Conservation (phyloP, 1,284 basidiomycete genomes). For the Clitocybe nebularis region DNA sequence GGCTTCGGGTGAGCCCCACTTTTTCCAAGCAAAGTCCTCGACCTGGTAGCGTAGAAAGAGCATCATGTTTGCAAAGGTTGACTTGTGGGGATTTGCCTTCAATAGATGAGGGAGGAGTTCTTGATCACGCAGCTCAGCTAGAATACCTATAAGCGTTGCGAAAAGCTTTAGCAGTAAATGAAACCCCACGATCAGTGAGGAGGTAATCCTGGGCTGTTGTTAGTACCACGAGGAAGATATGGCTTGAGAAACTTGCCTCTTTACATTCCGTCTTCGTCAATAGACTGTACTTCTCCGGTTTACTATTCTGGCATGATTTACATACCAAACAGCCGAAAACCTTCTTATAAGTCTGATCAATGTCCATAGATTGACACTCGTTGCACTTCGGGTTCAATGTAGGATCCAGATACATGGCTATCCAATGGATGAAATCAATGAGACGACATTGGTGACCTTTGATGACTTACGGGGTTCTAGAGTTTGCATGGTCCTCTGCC, state of each 20-base stretch:
- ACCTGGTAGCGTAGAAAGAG: conserved; percentile 93
- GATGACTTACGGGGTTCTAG: conserved; percentile 62
- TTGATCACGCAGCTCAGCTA: conserved; percentile 89
- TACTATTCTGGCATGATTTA: conserved; percentile 83
- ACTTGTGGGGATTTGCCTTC: conserved; percentile 95
- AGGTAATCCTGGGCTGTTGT: conserved; percentile 84
- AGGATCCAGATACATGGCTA: conserved; percentile 18
- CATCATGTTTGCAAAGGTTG: conserved; percentile 99
- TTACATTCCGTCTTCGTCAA: conserved; percentile 99
- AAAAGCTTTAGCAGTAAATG: too few relatives aligned
- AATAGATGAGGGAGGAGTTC: conserved; percentile 92
- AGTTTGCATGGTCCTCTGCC: conserved; percentile 62
- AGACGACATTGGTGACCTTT: too few relatives aligned
- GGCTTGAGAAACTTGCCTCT: conserved; percentile 59
- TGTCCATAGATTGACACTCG: conserved; percentile 81
- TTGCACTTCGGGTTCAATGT: conserved; percentile 75
- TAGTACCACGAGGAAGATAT: too few relatives aligned
- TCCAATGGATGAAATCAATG: not conserved
- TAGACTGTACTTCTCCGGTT: conserved; percentile 90
- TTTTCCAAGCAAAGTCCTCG: conserved; percentile 95
- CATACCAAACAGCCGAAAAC: conserved; percentile 86
- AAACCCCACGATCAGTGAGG: conserved; percentile 73
- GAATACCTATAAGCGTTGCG: not conserved
- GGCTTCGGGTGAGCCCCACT: conserved; percentile 94
- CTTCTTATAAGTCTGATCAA: conserved; percentile 78